Conservation (phyloP, 2,329 filamentous ascomycete genomes). For the Drechslerella stenobrocha region DNA sequence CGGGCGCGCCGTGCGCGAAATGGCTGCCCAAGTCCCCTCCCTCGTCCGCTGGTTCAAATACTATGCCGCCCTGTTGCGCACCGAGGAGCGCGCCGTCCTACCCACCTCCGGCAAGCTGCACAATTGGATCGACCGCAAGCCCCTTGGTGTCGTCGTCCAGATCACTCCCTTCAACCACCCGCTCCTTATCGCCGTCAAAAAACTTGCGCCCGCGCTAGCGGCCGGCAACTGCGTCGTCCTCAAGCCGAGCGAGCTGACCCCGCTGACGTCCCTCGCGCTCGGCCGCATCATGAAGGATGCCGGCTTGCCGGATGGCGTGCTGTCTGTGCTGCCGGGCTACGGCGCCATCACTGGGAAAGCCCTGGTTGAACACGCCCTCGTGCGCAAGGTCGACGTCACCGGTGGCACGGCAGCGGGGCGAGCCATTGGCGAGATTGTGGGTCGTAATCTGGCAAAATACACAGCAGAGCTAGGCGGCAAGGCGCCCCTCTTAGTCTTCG, state of each 20-base stretch:
- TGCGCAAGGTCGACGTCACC: constrained; percentile 88
- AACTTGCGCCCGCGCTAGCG: constrained; percentile 55
- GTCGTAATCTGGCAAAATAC: constrained; percentile 75
- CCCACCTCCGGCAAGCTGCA: constrained; percentile 67
- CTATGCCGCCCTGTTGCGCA: constrained; percentile 69
- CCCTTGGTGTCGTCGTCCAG: constrained; percentile 64
- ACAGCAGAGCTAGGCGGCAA: constrained; percentile 93
- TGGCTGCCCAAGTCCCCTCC: constrained; percentile 69
- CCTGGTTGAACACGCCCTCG: constrained; percentile 66
- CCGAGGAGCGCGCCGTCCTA: constrained; percentile 68
- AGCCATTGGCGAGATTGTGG: constrained; percentile 76
- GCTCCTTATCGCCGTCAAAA: constrained; percentile 58
- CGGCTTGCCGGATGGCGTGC: constrained; percentile 57
- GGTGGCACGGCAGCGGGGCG: constrained; percentile 81
- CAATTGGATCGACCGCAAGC: constrained; percentile 62
- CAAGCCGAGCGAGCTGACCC: constrained; percentile 57
- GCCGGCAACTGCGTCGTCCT: constrained; percentile 56
- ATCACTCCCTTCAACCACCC: constrained; percentile 66
- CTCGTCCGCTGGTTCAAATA: constrained; percentile 72
- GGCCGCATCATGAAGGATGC: constrained; percentile 57
- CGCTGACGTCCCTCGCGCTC: constrained; percentile 57
- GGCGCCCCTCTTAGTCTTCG: constrained; percentile 76
- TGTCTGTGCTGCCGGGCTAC: constrained; percentile 61
- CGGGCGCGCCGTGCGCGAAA: constrained; percentile 69
- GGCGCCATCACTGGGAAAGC: constrained; percentile 62